A percentile compares a stretch with the other conserved stretches of the same genome.
Conservation (phyloP, 768 basidiomycete species). For the Hericium coralloides region DNA sequence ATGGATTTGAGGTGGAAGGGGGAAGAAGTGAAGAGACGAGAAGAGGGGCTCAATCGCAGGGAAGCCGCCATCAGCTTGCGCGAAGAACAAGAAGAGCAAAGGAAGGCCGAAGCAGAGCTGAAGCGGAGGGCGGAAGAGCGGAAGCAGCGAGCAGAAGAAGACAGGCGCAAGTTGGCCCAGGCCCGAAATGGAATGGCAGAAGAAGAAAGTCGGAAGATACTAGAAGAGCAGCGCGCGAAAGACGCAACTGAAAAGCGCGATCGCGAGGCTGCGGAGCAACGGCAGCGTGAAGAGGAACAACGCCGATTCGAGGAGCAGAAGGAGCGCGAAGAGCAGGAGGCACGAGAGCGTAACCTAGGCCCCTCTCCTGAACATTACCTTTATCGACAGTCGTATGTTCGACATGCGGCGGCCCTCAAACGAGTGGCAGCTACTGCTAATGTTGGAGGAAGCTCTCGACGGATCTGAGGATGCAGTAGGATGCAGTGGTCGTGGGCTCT, state of each 20-base stretch:
- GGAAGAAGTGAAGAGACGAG: constrained; percentile 14
- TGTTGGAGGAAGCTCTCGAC: too few species aligned
- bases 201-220: constrained; percentile 16
- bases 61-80: constrained; percentile 23
- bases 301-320: constrained; percentile 5
- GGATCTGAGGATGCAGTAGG: too few species aligned
- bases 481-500: too few species aligned
- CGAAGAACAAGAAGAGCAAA: constrained; percentile 14
- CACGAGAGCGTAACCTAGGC: not conserved
- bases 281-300: constrained; percentile 8
- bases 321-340: constrained; percentile 6
- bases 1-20: constrained; percentile 23
- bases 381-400: too few species aligned
- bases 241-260: constrained; percentile 27
- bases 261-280: constrained; percentile 20
- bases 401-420: too few species aligned
- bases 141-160: not conserved
- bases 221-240: constrained; percentile 24
- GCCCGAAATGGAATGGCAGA: constrained; percentile 4
- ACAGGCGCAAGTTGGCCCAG: not conserved
- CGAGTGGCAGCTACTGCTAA: too few species aligned
- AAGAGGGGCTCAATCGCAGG: constrained; percentile 22
- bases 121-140: constrained; percentile 18
- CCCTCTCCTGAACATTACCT: too few species aligned
- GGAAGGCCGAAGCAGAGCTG: constrained; percentile 20